These are phyloP conservation scores for Penicillium corylophilum DNA, from an alignment of 2,329 filamentous ascomycete species.

Conservation along the genomic window DNA sequence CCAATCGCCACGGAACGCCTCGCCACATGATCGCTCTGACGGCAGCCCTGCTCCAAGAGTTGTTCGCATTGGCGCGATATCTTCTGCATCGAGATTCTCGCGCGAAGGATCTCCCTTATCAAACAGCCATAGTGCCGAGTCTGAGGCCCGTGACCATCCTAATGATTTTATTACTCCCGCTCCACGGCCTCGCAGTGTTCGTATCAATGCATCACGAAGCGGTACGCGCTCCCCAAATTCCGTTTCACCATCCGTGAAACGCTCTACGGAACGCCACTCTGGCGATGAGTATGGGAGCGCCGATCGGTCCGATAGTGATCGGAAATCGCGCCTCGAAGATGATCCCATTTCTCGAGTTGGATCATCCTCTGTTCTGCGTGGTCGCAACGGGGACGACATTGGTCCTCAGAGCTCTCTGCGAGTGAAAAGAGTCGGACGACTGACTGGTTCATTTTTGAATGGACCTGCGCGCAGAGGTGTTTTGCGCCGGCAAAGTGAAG, in stretches of 20 bases:
- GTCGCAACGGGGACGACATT: slow-evolving; percentile 59
- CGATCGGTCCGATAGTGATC: slow-evolving; percentile 35
- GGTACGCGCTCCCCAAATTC: slow-evolving; percentile 43
- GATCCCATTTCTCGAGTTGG: slow-evolving; percentile 34
- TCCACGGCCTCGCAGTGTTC: slow-evolving; percentile 44
- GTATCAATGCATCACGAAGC: slow-evolving; percentile 43
- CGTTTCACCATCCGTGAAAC: slow-evolving; percentile 36
- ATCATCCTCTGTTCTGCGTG: slow-evolving; percentile 38
- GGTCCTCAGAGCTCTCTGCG: slow-evolving; percentile 72
- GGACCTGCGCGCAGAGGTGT: slow-evolving; percentile 76
- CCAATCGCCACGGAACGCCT: slow-evolving; percentile 34
- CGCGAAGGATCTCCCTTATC: slow-evolving; percentile 42
- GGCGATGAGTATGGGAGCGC: slow-evolving; percentile 34
- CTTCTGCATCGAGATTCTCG: slow-evolving; percentile 31
- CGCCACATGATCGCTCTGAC: slow-evolving; percentile 38
- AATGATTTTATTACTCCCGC: slow-evolving; percentile 49
- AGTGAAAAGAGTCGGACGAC: slow-evolving; percentile 72
- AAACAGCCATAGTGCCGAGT: slow-evolving; percentile 33
- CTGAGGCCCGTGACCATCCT: slow-evolving; percentile 23
- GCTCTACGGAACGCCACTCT: slow-evolving; percentile 30
- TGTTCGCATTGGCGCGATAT: slow-evolving; percentile 38
- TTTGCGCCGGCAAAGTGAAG: slow-evolving; percentile 60
- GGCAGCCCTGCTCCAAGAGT: slow-evolving; percentile 46
- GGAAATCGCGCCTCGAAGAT: slow-evolving; percentile 33
- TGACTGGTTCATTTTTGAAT: slow-evolving; percentile 74